These are phyloP conservation scores for Penicillium sclerotiorum DNA, from an alignment of 2,329 filamentous ascomycete species.

Conservation along the genomic window DNA sequence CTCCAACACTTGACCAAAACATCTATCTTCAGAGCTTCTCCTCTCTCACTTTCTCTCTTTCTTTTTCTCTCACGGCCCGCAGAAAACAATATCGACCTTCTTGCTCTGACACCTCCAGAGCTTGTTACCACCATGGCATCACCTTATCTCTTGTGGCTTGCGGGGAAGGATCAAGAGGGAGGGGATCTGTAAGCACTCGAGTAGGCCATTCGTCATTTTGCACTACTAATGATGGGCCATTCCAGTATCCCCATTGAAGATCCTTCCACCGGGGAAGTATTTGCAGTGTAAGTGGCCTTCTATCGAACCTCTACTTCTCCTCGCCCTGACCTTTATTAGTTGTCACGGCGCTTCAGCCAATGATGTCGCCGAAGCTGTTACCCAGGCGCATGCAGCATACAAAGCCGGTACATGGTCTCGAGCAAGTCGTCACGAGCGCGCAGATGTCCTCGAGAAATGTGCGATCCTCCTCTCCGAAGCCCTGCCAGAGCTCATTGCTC, in stretches of 20 bases:
- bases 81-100: no score
- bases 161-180: conserved; percentile 17
- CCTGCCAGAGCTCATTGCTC: conserved; percentile 59
- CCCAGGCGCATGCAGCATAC: conserved; percentile 14
- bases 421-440: conserved; percentile 21
- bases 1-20: no score
- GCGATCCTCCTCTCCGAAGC: conserved; percentile 14
- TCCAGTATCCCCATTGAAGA: conserved; percentile 21
- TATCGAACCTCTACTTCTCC: neutral
- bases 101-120: no score
- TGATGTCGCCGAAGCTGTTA: conserved; percentile 18
- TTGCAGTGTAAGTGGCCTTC: conserved; percentile 16
- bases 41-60: no score
- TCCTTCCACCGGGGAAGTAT: conserved; percentile 22
- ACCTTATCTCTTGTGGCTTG: conserved; percentile 21
- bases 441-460: conserved; percentile 25
- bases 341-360: conserved; percentile 20
- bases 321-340: conserved; percentile 8
- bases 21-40: no score
- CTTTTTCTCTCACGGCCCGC: no score
- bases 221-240: neutral
- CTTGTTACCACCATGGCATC: neutral
- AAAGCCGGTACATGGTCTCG: conserved; percentile 24
- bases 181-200: conserved; percentile 12
- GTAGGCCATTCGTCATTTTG: neutral